A percentile compares a stretch with the other conserved stretches of the same genome.
Conservation (phyloP, 73 alveolate species). For the Symbiodinium natans region DNA sequence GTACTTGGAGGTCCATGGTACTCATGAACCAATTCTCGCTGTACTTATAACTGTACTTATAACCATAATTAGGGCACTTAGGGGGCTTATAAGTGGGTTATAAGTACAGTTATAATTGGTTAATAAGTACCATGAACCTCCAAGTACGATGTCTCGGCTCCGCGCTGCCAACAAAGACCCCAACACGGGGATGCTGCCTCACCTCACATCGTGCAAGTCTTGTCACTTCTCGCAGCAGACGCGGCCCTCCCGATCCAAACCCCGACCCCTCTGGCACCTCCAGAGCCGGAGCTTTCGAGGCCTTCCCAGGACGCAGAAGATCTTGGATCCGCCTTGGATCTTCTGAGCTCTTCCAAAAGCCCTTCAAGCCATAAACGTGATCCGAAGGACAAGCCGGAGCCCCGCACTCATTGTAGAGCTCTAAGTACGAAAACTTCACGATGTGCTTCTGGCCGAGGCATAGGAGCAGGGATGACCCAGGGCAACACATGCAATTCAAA, state of each 20-base stretch:
- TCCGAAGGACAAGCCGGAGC: no score
- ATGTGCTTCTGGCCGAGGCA: slow-evolving; percentile 47
- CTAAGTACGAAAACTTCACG: slow-evolving; percentile 81
- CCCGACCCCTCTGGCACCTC: slow-evolving; percentile 4
- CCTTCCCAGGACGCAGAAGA: neutral
- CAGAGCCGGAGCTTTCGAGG: neutral
- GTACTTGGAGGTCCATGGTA: no score
- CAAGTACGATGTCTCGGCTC: neutral
- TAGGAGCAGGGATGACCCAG: neutral
- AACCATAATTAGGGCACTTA: no score
- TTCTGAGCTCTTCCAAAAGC: no score
- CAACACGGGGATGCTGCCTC: slow-evolving; percentile 85
- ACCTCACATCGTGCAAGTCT: slow-evolving; percentile 47
- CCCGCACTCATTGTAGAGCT: slow-evolving; percentile 79
- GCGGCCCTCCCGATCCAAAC: no score
- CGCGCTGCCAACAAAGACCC: slow-evolving; percentile 86
- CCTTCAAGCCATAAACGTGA: no score
- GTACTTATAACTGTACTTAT: no score
- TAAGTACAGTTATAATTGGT: no score
- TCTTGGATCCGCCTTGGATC: neutral
- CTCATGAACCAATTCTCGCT: no score
- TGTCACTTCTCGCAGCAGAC: no score
- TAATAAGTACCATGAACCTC: neutral
- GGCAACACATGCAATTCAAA: neutral
- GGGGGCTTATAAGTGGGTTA: no score